Base-by-base conservation (phyloP, 345 rosid genomes). In the Hibiscus syriacus region DNA sequence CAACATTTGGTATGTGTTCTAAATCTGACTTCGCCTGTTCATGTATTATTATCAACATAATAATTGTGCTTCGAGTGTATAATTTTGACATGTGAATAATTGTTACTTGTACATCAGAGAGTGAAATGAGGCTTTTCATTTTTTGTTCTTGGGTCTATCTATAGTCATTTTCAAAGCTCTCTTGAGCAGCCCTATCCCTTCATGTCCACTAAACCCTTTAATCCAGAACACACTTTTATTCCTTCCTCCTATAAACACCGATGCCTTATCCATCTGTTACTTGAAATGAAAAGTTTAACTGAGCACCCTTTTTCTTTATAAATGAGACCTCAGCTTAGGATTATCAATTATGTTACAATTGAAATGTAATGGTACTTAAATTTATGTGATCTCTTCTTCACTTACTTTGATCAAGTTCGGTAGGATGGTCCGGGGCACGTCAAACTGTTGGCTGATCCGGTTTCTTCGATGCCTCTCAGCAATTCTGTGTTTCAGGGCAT, bases 321-420 rank as follows among this genome's bases (percentile, higher is more conserved):
- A 20, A 52, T 5, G 27, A 52, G 55, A 10, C 26, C 4, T 17
- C 26, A 20, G 27, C 27, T 52, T 20, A 52, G 8, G 26, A 0
- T 38, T 38, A 38, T 9, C 12, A 2, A 6, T 10, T 20, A 52
- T 52, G 14, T 22, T 52, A 52, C n/a, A n/a, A n/a, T n/a, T n/a
- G n/a, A n/a, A 2, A 56, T 12, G 23, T 38, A 11, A 43, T 30
- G 8, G 25, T 16, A 22, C 25, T 25, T 2, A 29, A 60, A 70
- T 4, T 20, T 22, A 66, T 55, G 43, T 7, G 0, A 36, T 20
- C 32, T 57, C 38, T 29, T 41, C 4, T 13, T 60, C n/a, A 69
- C 87, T 67, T 81, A 87, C 96, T 81, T 84, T 87, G 71, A 64
- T 57, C 19, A 85, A 72, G 76, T 83, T 80, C 3, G 89, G 90